phyloP scores from a whole-genome alignment of 106 monocot species.

The Narthecium ossifragum region DNA sequence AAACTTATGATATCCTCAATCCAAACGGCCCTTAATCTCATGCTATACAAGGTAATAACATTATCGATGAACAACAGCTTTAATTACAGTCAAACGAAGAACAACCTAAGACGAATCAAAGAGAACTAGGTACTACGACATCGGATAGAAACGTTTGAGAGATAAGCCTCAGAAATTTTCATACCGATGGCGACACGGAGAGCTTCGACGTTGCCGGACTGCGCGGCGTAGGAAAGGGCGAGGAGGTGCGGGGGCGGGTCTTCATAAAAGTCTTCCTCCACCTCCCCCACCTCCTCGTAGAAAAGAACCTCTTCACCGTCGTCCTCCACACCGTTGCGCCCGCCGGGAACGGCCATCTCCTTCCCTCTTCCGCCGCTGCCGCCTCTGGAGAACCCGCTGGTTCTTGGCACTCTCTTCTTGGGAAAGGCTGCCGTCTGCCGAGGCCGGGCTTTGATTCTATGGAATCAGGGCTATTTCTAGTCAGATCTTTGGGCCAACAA shows the following conservation, averaged over 20 bases:
- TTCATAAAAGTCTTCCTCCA: slow-evolving; percentile 9
- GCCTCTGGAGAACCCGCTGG: too few relatives aligned
- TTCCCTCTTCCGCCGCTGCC: not conserved
- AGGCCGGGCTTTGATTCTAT: too few relatives aligned
- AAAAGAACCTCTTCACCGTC: slow-evolving; percentile 21
- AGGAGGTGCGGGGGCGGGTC: slow-evolving; percentile 39
- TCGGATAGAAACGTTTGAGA: too few relatives aligned
- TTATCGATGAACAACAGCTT: not conserved
- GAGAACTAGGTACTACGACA: not conserved
- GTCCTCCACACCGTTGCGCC: slow-evolving; percentile 28
- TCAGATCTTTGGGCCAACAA: too few relatives aligned
- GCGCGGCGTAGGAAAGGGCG: slow-evolving; percentile 31
- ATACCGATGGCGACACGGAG: slow-evolving; percentile 46
- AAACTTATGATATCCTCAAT: too few relatives aligned
- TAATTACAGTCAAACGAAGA: not conserved
- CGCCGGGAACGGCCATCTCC: slow-evolving; percentile 33
- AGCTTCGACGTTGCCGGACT: slow-evolving; percentile 38
- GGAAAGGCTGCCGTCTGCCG: too few relatives aligned
- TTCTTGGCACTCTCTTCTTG: too few relatives aligned
- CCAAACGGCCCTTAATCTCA: too few relatives aligned
- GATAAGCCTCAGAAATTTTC: too few relatives aligned
- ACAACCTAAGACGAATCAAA: not conserved
- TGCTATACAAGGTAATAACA: not conserved
- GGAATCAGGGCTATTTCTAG: too few relatives aligned
- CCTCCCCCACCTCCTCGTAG: slow-evolving; percentile 16